Evolutionary conservation across 2,329 filamentous ascomycete species (phyloP), one percentile per base, ranked within the genome.

Genomic region (Claviceps maximensis): DNA sequence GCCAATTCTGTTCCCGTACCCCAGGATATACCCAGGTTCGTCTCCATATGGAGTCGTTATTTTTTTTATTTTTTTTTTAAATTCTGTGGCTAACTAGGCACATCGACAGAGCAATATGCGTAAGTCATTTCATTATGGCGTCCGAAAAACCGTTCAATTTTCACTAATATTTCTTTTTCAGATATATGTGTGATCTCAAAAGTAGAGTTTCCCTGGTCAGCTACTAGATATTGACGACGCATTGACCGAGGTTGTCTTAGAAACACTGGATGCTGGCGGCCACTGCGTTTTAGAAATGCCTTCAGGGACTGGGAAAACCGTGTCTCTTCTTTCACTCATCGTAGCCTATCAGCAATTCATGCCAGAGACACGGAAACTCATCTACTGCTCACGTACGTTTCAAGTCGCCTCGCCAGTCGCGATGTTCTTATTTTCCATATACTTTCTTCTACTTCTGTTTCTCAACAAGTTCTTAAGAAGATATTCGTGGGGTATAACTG

Each of bases 211-310:
- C 27, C 23, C 29, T 6, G 46, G 38, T 13, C 36, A n/a, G 17
- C 19, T 47, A 25, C 29, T 47, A 41, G 44, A 36, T 42, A 25
- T 47, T 27, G 27, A 27, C 19, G 3, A 23, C 17, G 21, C 15
- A n/a, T 52, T 46, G 21, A 52, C 47, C 40, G 12, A 45, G 4
- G 25, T 27, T 44, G 9, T 10, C 21, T 13, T 46, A 79, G 76
- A 74, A 60, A 97, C 93, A 21, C 84, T 98, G 63, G 93, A 98
- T 76, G 86, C 85, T 21, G 88, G 88, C 51, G 94, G 93, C 56
- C 89, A 98, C 71, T 96, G 90, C 68, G 91, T 98, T 23, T 73
- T 98, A 61, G 93, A 98, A 72, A 98, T 98, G 93, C 93, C 93
- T 69, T 98, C 93, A 55, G 93, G 93, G 45, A 98, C 93, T 25